Evolutionary conservation across 768 basidiomycete genomes (phyloP), one percentile per base, ranked within the genome.

Genomic region (Melanogaster broomeanus): DNA sequence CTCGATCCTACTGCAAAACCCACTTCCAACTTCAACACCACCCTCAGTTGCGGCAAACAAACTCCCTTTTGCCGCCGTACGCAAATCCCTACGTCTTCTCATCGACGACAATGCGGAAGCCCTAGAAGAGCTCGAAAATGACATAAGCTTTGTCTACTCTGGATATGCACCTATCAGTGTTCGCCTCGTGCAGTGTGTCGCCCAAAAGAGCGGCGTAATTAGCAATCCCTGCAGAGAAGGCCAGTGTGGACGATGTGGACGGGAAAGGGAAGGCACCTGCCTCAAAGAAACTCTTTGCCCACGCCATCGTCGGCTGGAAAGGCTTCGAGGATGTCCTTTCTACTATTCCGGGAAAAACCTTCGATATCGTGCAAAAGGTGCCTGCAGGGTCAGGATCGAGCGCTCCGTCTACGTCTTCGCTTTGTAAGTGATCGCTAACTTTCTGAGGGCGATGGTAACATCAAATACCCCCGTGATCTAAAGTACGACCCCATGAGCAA

Each of bases 231-330:
- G 80, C 79, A 21, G 66, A 82, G 61, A 85, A 77, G 65, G 82
- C 55, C 42, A 70, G 67, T 47, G 63, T 61, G 38, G 75, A 73
- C 35, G 73, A 70, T 48, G 63, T 64, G 24, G 72, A 65, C n/a
- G 73, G 66, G 19, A 73, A 67, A 51, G 72, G 71, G 40, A 75
- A 72, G 48, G 73, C 69, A 40, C 49, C 61, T 13, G 51, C 67
- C n/a, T 58, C 67, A 22, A 75, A 73, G 46, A 85, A 84, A 65
- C 77, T 89, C 35, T 87, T 85, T 64, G 93, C 94, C 1, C 94
- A 97, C 68, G 88, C 93, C 2, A 89, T 99, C 52, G 82, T 88
- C 9, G 96, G 96, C 3, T 99, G 96, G 95, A 96, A 90, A 68
- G 96, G 94, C 21, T 93, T 99, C 63, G 97, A 98, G 69, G 96